These are phyloP conservation scores for Dinochytrium kinnereticum DNA, from an alignment of 371 early-diverging fungal genomes.

Conservation along the genomic window DNA sequence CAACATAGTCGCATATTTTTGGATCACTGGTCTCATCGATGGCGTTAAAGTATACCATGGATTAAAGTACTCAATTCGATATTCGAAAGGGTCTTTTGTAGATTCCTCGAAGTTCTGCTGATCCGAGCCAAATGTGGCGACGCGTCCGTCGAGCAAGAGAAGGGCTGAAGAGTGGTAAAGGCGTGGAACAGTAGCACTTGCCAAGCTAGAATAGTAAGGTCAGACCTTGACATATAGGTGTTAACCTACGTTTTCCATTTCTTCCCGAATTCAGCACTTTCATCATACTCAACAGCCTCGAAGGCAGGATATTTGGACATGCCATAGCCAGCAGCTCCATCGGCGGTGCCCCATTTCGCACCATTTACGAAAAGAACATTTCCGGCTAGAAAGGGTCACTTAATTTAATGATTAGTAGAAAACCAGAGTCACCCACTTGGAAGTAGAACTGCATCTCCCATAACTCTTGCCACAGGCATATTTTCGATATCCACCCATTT, in stretches of 20 bases:
- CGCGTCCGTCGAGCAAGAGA: constrained; percentile 32
- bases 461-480: constrained; percentile 35
- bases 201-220: constrained; percentile 1
- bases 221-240: background rate
- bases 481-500: constrained; percentile 21
- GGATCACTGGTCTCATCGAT: constrained; percentile 19
- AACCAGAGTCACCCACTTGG: constrained; percentile 19
- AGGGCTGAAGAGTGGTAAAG: constrained; percentile 46
- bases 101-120: constrained; percentile 34
- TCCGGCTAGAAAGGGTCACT: constrained; percentile 26
- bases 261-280: background rate
- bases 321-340: constrained; percentile 23
- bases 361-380: constrained; percentile 31
- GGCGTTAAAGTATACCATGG: constrained; percentile 30
- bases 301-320: constrained; percentile 29
- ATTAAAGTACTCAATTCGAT: constrained; percentile 35
- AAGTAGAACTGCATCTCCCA: constrained; percentile 35
- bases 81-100: constrained; percentile 36
- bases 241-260: constrained; percentile 23
- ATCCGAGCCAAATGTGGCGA: constrained; percentile 37
- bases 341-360: constrained; percentile 25
- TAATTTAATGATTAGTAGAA: background rate
- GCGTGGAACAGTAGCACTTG: constrained; percentile 35
- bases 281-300: constrained; percentile 26
- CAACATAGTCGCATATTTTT: background rate